Percentiles rank a stretch among this genome's conserved stretches.
Evolutionary conservation across 495 filamentous ascomycete genomes (phyloP).

Genomic region (Neurospora sp.): DNA sequence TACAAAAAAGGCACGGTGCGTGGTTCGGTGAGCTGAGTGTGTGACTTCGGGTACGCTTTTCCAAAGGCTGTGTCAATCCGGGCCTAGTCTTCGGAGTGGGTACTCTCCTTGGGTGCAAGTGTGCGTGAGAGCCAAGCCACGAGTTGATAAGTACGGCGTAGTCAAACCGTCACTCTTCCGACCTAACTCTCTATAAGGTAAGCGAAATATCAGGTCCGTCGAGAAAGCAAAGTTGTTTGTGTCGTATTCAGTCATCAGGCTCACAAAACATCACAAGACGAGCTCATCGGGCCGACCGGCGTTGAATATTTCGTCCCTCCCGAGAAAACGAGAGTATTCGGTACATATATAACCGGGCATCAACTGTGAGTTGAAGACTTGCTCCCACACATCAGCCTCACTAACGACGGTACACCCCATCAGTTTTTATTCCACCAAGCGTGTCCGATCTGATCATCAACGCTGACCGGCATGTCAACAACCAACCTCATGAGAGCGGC

Average conservation of each 20-base stretch:
- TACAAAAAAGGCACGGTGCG: not conserved
- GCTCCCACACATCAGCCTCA: not conserved
- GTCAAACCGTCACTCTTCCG: not conserved
- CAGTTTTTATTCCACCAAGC: not conserved
- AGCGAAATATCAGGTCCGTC: not conserved
- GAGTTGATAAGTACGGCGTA: not conserved
- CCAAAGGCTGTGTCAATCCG: not conserved
- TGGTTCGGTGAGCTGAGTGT: not conserved
- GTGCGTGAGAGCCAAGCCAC: not conserved
- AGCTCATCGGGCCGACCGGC: not conserved
- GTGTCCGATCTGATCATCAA: not conserved
- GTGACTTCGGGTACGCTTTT: not conserved
- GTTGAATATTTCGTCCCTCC: not conserved
- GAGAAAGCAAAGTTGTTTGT: not conserved
- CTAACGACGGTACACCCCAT: not conserved
- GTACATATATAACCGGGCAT: not conserved
- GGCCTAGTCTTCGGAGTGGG: not conserved
- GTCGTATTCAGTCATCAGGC: not conserved
- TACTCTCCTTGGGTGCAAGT: not conserved
- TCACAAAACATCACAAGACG: not conserved
- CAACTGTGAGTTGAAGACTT: not conserved
- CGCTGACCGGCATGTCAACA: constrained; percentile 23
- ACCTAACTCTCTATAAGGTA: not conserved
- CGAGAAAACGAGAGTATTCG: not conserved
- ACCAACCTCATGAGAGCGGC: constrained; percentile 18